Evolutionary conservation across 768 basidiomycete species (phyloP), one percentile per base, ranked within the genome.

Genomic region (Cystofilobasidium bisporidii): DNA sequence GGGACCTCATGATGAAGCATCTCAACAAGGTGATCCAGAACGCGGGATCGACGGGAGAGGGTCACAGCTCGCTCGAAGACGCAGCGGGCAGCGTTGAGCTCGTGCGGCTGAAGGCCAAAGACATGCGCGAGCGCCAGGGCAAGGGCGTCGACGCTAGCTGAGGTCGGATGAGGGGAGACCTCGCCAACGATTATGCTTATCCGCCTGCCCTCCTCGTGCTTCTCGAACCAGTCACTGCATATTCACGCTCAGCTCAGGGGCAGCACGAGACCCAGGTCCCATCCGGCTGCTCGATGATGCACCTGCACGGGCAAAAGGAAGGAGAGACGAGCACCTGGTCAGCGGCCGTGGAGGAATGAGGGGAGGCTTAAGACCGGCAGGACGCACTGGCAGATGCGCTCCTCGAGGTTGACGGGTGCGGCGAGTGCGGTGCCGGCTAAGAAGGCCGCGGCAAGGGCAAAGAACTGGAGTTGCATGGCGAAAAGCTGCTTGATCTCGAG

Each of bases 21-120:
- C 59, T 33, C 20, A 3, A 6, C 38, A 30, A 82, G 70, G 81
- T 82, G 66, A 97, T 99, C 64, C 94, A 99, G 76, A 82, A 83
- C 15, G 88, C 87, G 30, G 88, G 82, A 36, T 84, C 83, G 10
- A 81, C 83, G 17, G 80, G 81, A 10, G 59, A 60, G 59, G 93
- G 93, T 2, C 94, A 98, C 79, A 90, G 88, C 59, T 91, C 91
- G 0, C 80, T 89, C 0, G 92, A 93, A 76, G 94, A 98, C 78
- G 90, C 91, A 0, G 77, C 84, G 28, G 88, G 91, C 1, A 90
- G 94, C 1, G 81, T 98, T 47, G 87, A 98, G 73, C 83, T 94
- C 24, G 86, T 97, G 2, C 59, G 59, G 53, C 53, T 32, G 53
- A 11, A 15, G 53, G 53, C 53, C 12, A 56, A 56, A 30, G 53